Evolutionary conservation across 345 rosid genomes (phyloP), one percentile per base, ranked within the genome.

Genomic region (Eucalyptus urophylla): DNA sequence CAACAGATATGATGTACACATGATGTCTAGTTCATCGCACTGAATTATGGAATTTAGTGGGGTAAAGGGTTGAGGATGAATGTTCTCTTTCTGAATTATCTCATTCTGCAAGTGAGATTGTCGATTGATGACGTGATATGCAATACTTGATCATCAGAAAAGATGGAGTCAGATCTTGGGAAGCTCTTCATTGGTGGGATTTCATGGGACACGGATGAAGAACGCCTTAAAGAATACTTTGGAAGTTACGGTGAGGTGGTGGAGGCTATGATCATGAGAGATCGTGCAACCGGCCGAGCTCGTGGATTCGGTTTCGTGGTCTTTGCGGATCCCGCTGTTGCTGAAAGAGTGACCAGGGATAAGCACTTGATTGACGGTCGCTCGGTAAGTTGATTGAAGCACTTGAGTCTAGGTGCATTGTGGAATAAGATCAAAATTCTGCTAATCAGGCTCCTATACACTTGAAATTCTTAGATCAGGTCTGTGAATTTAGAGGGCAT

Each of bases 181-280:
- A 97, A 97, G 95, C 99, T 97, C 92, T 97, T 97, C 95, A 94
- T 97, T 91, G 99, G 99, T 90, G 99, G 99, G 92, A 97, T 97
- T 90, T 97, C 99, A 14, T 97, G 99, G 99, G 99, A 97, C 92
- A 97, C 99, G 33, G 97, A 96, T 87, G 99, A 97, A 90, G 99
- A 96, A 89, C 95, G 98, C 22, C 95, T 97, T 8, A 93, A 95
- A 92, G 98, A 96, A 86, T 97, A 97, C 90, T 97, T 97, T 90
- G 89, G 97, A 88, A 94, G 93, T 88, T 97, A 94, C 56, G 99
- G 99, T 62, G 98, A 96, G 91, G 97, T 97, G 89, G 95, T 95
- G 91, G 99, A 97, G 92, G 94, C 98, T 37, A 97, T 97, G 92
- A 97, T 97, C 95, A 97, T 97, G 98, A 94, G 98, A 92, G 99